phyloP scores from a whole-genome alignment of 2,329 filamentous ascomycete species.

The Aspergillus transmontanensis region DNA sequence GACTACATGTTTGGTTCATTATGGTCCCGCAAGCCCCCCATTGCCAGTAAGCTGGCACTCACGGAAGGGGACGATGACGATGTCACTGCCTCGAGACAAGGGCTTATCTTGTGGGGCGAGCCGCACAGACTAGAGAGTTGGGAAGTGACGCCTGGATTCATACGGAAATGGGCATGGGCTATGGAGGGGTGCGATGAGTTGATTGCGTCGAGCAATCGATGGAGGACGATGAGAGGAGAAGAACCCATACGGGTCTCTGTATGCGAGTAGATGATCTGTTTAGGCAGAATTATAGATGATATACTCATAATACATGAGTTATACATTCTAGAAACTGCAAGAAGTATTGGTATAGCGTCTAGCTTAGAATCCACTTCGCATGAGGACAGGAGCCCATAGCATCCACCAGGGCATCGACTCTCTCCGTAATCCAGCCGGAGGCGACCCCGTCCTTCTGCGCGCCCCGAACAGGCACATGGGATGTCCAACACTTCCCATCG shows the following conservation, averaged over 20 bases:
- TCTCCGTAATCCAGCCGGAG: conserved; percentile 10
- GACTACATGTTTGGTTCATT: conserved; percentile 1
- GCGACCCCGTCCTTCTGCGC: background rate
- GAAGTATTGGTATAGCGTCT: background rate
- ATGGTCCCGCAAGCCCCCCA: background rate
- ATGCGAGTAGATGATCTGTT: background rate
- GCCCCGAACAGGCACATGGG: background rate
- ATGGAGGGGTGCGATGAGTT: conserved; percentile 21
- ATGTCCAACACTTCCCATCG: conserved; percentile 8
- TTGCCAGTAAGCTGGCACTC: background rate
- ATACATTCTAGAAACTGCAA: background rate
- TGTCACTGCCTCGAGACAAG: conserved; percentile 13
- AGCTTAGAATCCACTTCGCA: conserved; percentile 1
- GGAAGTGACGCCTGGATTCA: conserved; percentile 23
- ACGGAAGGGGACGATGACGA: conserved; percentile 16
- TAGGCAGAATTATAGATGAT: background rate
- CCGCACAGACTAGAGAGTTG: conserved; percentile 16
- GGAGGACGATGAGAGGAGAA: conserved; percentile 1
- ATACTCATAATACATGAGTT: background rate
- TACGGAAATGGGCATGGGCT: conserved; percentile 23
- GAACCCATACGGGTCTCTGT: background rate
- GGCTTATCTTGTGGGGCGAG: conserved; percentile 23
- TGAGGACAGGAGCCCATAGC: background rate
- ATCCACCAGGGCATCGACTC: conserved; percentile 5
- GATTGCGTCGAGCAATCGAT: conserved; percentile 11